These are phyloP conservation scores for Exophiala sideris DNA, from an alignment of 2,329 filamentous ascomycete genomes.

Conservation along the genomic window DNA sequence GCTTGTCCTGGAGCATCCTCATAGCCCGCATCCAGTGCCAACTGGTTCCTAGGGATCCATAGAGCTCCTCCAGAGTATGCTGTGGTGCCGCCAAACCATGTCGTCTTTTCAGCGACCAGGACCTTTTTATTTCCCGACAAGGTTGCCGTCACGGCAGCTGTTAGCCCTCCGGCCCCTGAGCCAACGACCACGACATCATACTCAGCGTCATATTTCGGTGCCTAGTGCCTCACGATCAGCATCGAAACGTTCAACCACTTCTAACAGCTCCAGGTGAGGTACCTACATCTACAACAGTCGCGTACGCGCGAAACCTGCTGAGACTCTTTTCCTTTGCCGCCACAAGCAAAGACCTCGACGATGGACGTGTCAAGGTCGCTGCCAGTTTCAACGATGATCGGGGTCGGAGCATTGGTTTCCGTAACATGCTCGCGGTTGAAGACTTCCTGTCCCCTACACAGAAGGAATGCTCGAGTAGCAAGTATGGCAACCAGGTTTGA, in stretches of 20 bases:
- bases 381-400: not conserved
- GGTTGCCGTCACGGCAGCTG: constrained; percentile 32
- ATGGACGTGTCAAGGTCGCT: not conserved
- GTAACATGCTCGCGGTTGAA: not conserved
- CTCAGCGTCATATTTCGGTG: not conserved
- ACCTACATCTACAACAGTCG: not conserved
- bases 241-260: not conserved
- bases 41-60: constrained; percentile 36
- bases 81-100: constrained; percentile 35
- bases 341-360: not conserved
- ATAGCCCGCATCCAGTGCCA: constrained; percentile 19
- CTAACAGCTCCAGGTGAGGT: not conserved
- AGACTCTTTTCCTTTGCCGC: not conserved
- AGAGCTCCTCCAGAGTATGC: constrained; percentile 36
- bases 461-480: not conserved
- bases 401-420: not conserved
- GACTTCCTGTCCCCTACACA: not conserved
- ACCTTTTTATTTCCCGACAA: constrained; percentile 24
- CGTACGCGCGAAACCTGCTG: not conserved
- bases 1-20: constrained; percentile 31
- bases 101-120: constrained; percentile 35
- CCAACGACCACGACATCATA: constrained; percentile 35
- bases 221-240: not conserved
- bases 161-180: constrained; percentile 33
- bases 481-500: not conserved